Evolutionary conservation across 306 rosid genomes (phyloP), one percentile per base, ranked within the genome.

Genomic region (Luffa aegyptiaca): DNA sequence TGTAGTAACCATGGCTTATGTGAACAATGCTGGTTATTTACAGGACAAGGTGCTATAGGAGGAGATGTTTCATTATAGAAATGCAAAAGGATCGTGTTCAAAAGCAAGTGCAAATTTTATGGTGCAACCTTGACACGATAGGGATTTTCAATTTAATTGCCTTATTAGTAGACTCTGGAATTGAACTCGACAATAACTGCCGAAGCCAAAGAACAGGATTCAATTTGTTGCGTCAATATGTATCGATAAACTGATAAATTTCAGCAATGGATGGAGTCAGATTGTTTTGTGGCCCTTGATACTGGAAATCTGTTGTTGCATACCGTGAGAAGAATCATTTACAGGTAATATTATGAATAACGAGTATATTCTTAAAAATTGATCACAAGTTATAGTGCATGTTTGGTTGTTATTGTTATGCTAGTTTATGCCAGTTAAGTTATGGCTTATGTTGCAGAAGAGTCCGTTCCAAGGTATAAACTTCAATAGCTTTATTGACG

Each of bases 31-130:
- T 69, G 75, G 52, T 69, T 69, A 0, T 42, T 20, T 69, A 35
- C 61, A 75, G 79, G 79, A 12, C 46, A 75, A 55, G 48, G 46
- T 14, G 64, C 79, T 33, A 3, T 55, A 26, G 79, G 62, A 75
- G 63, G 79, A 16, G 79, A 52, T 2, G 79, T 48, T 51, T 51
- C 59, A 16, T 4, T 31, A 72, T 46, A 74, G 45, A 14, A 74
- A 74, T 48, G 61, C 61, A 74, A 74, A 35, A 73, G 0, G 4
- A 14, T 36, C 12, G 31, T 16, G 41, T 7, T 73, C 37, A 14
- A 46, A 0, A 1, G 11, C 44, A 26, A 52, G 3, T 73, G 56
- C 75, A 39, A 39, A 66, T 18, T 39, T 39, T 39, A 39, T n/a
- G 39, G 46, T 64, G 71, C 70, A 63, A 36, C 37, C 44, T 35